Base-by-base conservation (phyloP, 768 basidiomycete species). In the Hygrocybe punicea region DNA sequence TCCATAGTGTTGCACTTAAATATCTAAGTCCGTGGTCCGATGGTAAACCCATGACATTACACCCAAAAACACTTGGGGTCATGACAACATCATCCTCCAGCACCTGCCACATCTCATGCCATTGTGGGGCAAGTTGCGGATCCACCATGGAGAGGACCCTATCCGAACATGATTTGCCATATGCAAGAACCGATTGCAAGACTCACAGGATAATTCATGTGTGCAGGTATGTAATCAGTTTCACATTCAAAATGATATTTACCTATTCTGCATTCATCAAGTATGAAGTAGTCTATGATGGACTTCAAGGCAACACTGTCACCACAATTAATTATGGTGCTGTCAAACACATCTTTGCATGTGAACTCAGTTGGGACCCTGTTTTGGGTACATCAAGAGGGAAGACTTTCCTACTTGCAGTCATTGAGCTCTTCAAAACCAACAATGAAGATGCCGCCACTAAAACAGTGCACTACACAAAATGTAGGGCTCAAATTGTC, bases 41-140 rank as follows among this genome's bases (percentile, higher is more conserved):
- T n/a, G n/a, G n/a, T n/a, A n/a, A n/a, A n/a, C n/a, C n/a, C n/a
- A n/a, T n/a, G n/a, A n/a, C n/a, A n/a, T n/a, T n/a, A n/a, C n/a
- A n/a, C n/a, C n/a, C n/a, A n/a, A n/a, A n/a, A n/a, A n/a, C n/a
- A n/a, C n/a, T n/a, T n/a, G n/a, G n/a, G n/a, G n/a, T n/a, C n/a
- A n/a, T n/a, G n/a, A n/a, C n/a, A 55, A 47, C 1, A 11, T 40
- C 7, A 47, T 66, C 13, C 44, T 42, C 3, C 34, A 29, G 3
- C 25, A 39, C 1, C 59, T 67, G 2, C 65, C 63, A 1, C 16
- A 23, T 7, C 13, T 56, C 17, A 66, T 67, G 56, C 52, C 60
- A 44, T 53, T 53, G 3, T 69, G 65, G 62, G 70, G 66, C 4
- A 69, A 68, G 40, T 50, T 73, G 0, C 51, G 60, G 29, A 29